Base-by-base conservation (phyloP, 495 filamentous ascomycete genomes). In the Glutinoglossum americanum region DNA sequence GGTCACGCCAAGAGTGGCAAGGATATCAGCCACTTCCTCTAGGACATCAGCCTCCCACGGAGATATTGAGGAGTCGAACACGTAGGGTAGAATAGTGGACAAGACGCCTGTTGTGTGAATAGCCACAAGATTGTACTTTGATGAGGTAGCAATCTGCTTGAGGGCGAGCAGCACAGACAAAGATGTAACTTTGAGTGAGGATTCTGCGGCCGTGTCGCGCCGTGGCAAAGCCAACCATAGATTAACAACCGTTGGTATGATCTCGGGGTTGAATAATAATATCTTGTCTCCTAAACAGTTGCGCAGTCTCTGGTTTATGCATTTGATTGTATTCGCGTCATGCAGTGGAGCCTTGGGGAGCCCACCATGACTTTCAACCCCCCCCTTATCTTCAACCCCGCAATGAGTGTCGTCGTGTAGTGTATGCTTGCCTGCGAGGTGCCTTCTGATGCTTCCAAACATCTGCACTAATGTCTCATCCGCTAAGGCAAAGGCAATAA, bases 401-500 rank as follows among this genome's bases (percentile, higher is more conserved):
- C 30, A 48, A 5, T 47, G 25, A 55, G 51, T 3, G 19, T 56
- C 26, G 23, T 28, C 0, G 26, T 11, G 49, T 1, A 13, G 1
- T 15, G 28, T 26, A 1, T 25, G 3, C n/a, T 56, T 56, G 11
- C 23, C 54, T 15, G 30, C 28, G 27, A 56, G 28, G n/a, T 56
- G 25, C 48, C 54, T 30, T 11, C 33, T 28, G 13, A 59, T 26
- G 53, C 54, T 57, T 49, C 51, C 59, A 48, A 60, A 60, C 61
- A 78, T 64, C 55, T 72, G 68, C 35, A 79, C 73, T 39, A 84
- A 69, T 6, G 77, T 73, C 64, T 84, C 80, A 65, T 94, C 85
- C 56, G 87, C 85, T 41, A 94, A 68, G 8, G 83, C 81, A 64
- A 90, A 89, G 6, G 85, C 80, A 55, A 96, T 72, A n/a, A 96